Base-by-base conservation (phyloP, 257 asterid species). In the Nicotiana undulata region DNA sequence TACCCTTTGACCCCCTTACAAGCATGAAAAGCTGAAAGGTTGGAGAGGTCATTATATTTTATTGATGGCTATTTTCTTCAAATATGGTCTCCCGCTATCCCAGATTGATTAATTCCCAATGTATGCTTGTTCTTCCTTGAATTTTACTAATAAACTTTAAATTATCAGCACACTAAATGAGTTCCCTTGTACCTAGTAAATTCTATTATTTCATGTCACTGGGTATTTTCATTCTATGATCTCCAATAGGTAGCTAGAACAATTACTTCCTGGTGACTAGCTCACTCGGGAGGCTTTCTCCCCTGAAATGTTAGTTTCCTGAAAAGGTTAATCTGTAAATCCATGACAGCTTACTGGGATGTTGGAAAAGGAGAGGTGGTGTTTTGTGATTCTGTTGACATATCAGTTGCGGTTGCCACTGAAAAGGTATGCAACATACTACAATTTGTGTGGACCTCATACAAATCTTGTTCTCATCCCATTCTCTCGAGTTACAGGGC, bases 351-450 rank as follows among this genome's bases (percentile, higher is more conserved):
- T 82, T 96, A 90, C 79, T 96, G 99, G 99, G 94, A 96, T 88
- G 83, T 68, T 76, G 86, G 81, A 82, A 93, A 88, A 87, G 97
- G 90, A 46, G 99, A 92, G 88, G 83, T 87, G 37, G 87, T 92
- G 24, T 82, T 92, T 58, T 89, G 92, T 77, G 95, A 91, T 85
- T 87, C 97, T n/a, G 93, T 96, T 84, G 99, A 96, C 87, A 94
- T 93, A 88, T 94, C 99, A 63, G 88, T 96, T 86, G 99, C 99
- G 55, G 98, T 96, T 82, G 99, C 99, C 75, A 96, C 98, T 28
- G 98, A 96, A 85, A 96, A 96, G 99, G 98, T 93, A 79, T 28
- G 51, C 16, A 20, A 64, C 46, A 53, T 34, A 64, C 79, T 58
- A 75, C 80, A 32, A 9, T 28, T 75, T 26, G 78, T 86, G 70